phyloP scores from a whole-genome alignment of 1,284 basidiomycete species.

The Rhizoctonia solani region DNA sequence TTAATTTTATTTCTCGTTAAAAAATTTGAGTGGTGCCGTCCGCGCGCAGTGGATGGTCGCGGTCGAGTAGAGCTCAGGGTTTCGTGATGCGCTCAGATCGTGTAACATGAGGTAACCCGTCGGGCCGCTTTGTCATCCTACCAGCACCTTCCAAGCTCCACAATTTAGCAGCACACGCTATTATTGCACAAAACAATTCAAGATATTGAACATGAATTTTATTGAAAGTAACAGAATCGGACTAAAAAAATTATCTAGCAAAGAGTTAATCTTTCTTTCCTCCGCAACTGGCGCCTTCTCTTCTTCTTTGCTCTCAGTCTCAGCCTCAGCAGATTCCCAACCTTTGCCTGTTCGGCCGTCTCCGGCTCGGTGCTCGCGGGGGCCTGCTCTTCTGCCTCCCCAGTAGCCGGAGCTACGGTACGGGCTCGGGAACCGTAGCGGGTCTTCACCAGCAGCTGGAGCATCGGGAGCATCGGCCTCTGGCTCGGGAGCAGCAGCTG shows the following conservation, averaged over 20 bases:
- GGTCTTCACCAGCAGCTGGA: no score
- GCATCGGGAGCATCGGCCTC: no score
- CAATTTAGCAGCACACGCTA: neutral
- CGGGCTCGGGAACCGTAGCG: slow-evolving; percentile 1
- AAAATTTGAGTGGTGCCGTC: neutral
- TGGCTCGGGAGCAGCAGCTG: slow-evolving; percentile 1
- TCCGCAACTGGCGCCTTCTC: neutral
- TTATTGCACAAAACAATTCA: neutral
- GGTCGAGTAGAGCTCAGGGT: slow-evolving; percentile 31
- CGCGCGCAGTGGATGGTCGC: slow-evolving; percentile 23
- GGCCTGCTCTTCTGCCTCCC: neutral
- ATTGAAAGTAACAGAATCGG: slow-evolving; percentile 24
- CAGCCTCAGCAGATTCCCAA: neutral
- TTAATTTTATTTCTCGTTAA: neutral
- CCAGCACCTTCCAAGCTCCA: neutral
- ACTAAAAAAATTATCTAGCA: slow-evolving; percentile 32
- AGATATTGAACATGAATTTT: neutral
- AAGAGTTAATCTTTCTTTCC: slow-evolving; percentile 7
- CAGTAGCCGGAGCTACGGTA: neutral
- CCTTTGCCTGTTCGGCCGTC: neutral
- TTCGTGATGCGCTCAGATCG: slow-evolving; percentile 7
- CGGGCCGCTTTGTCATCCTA: neutral
- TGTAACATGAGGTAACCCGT: slow-evolving; percentile 18
- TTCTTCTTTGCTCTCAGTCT: neutral
- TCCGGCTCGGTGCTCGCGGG: no score